phyloP scores from a whole-genome alignment of 306 rosid genomes.

The Cucurbita maxima region DNA sequence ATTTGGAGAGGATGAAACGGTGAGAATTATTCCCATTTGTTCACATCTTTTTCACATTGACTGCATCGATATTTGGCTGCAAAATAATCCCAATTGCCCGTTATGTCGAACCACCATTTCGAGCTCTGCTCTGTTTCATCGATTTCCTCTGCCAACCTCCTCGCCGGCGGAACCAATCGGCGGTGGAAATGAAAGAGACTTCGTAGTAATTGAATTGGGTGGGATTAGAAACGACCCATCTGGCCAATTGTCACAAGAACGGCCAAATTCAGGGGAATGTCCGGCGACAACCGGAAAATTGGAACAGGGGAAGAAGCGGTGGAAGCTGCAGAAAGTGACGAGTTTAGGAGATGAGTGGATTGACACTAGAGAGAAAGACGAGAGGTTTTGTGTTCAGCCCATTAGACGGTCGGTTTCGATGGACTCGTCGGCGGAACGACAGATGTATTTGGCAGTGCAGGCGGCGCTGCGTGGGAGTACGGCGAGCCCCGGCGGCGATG shows the following conservation, averaged over 20 bases:
- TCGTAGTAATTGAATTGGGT: constrained; percentile 68
- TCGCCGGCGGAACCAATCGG: constrained; percentile 21
- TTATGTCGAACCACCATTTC: constrained; percentile 81
- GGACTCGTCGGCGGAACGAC: constrained; percentile 78
- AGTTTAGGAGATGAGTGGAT: constrained; percentile 93
- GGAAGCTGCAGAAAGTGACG: constrained; percentile 42
- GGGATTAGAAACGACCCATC: constrained; percentile 6
- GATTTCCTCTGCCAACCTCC: constrained; percentile 23
- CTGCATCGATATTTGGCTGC: constrained; percentile 95
- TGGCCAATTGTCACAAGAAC: constrained; percentile 15
- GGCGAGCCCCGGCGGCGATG: constrained; percentile 43
- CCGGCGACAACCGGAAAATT: constrained; percentile 6
- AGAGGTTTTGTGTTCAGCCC: constrained; percentile 53
- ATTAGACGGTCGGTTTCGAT: constrained; percentile 82
- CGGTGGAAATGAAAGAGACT: constrained; percentile 34
- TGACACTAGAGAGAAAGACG: constrained; percentile 70
- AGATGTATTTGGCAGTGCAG: constrained; percentile 33
- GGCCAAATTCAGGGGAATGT: constrained; percentile 18
- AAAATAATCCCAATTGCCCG: constrained; percentile 82
- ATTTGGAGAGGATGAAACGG: constrained; percentile 58
- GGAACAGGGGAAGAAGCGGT: constrained; percentile 25
- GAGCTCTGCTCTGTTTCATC: constrained; percentile 15
- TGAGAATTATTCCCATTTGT: constrained; percentile 73
- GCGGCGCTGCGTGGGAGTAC: constrained; percentile 33
- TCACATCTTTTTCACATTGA: constrained; percentile 76